These are phyloP conservation scores for Ophiosphaerella narmari DNA, from an alignment of 2,329 filamentous ascomycete genomes.

Conservation along the genomic window DNA sequence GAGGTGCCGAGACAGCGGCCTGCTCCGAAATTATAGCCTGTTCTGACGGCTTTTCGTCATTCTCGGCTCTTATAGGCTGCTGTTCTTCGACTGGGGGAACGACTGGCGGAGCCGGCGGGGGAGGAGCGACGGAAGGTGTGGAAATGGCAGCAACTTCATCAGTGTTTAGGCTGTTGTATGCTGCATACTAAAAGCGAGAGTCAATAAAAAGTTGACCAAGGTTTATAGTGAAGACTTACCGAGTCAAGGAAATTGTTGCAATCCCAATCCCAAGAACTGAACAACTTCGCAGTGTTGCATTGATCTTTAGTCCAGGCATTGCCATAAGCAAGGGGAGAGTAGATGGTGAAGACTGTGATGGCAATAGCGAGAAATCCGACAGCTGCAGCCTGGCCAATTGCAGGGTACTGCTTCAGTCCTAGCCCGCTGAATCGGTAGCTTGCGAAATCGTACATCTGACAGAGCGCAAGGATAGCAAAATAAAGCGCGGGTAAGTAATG, in stretches of 20 bases:
- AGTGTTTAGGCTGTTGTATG: conserved; percentile 27
- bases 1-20: conserved; percentile 37
- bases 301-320: conserved; percentile 90
- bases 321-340: conserved; percentile 87
- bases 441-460: conserved; percentile 85
- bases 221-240: conserved; percentile 63
- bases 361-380: conserved; percentile 75
- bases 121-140: conserved; percentile 30
- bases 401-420: conserved; percentile 70
- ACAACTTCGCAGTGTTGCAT: conserved; percentile 85
- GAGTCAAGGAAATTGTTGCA: conserved; percentile 89
- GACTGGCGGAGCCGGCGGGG: conserved; percentile 22
- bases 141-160: conserved; percentile 25
- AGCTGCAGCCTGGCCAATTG: conserved; percentile 75
- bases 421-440: conserved; percentile 73
- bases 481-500: conserved; percentile 98
- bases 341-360: conserved; percentile 79
- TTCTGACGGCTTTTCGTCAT: conserved; percentile 29
- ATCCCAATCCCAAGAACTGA: conserved; percentile 94
- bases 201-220: conserved; percentile 17
- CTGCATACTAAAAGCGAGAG: conserved; percentile 30
- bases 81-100: conserved; percentile 13
- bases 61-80: conserved; percentile 18
- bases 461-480: conserved; percentile 88
- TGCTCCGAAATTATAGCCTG: conserved; percentile 34